Base-by-base conservation (phyloP, 345 rosid species). In the Eucalyptus caleyi region DNA sequence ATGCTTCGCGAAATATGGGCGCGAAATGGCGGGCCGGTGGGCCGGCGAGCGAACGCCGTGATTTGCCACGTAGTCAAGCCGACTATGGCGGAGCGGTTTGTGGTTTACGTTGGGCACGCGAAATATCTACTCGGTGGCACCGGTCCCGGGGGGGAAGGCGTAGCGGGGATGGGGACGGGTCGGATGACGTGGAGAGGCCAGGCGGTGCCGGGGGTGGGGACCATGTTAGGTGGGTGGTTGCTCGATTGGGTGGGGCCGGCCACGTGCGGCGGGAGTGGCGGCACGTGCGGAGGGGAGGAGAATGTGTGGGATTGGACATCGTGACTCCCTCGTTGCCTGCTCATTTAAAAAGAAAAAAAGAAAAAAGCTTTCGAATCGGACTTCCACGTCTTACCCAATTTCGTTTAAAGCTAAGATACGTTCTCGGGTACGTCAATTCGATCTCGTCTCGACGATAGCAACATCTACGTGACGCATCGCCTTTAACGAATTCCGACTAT, bases 191-290 rank as follows among this genome's bases (percentile, higher is more conserved):
- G 51, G 56, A 67, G 56, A 34, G 30, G 3, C 60, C 16, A 8
- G 32, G 62, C 15, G 26, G 53, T 50, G 51, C n/a, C n/a, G 65
- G n/a, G 86, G 65, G 9, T 5, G 32, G 86, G 89, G 45, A 34
- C 86, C 67, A 5, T 6, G 59, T 80, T 88, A 53, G 89, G 87
- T 88, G 72, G 27, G 89, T 9, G 32, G 53, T 88, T 53, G 23
- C 67, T 15, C 59, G 34, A 24, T 11, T 30, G 44, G 86, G 26
- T 21, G 69, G 89, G 53, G 32, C 89, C 4, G 67, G 19, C 44
- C 86, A 49, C 44, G 86, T 88, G 65, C 86, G 30, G 50, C 18
- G 50, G 67, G 12, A 3, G 44, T 7, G 60, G 72, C 50, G 7
- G 53, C 23, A 11, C 45, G 82, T 37, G 82, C 45, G 19, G 7